Percentiles rank a stretch among this genome's conserved stretches.
Conservation (phyloP, 2,329 filamentous ascomycete genomes). For the Arachnomyces sp. region DNA sequence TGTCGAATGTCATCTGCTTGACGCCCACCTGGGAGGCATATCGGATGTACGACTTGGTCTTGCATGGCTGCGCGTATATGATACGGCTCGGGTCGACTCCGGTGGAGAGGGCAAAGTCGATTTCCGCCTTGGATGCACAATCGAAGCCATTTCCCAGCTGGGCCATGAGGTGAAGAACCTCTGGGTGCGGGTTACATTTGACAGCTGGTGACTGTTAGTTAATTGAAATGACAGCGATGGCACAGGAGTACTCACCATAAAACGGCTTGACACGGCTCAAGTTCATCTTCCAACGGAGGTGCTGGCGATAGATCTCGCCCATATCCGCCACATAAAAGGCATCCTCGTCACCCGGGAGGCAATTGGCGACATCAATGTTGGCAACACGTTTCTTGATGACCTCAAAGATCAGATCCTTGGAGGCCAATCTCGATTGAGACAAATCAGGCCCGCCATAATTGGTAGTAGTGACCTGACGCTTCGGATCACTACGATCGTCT, state of each 20-base stretch:
- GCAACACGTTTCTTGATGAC: slow-evolving; percentile 80
- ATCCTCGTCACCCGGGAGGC: slow-evolving; percentile 89
- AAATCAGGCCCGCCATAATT: slow-evolving; percentile 39
- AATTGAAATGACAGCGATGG: slow-evolving; percentile 6
- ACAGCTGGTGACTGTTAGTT: slow-evolving; percentile 53
- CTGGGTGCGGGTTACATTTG: slow-evolving; percentile 95
- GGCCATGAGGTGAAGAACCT: slow-evolving; percentile 79
- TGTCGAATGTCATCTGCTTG: slow-evolving; percentile 99
- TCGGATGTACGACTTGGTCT: slow-evolving; percentile 95
- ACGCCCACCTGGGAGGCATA: slow-evolving; percentile 78
- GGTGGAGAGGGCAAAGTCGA: slow-evolving; percentile 78
- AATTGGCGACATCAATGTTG: slow-evolving; percentile 75
- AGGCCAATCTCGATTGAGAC: slow-evolving; percentile 36
- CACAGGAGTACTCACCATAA: slow-evolving; percentile 58
- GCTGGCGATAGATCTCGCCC: slow-evolving; percentile 97
- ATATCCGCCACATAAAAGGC: slow-evolving; percentile 97
- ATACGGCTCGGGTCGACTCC: slow-evolving; percentile 82
- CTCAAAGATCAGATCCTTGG: slow-evolving; percentile 77
- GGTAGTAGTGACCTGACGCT: slow-evolving; percentile 25
- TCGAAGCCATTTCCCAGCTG: slow-evolving; percentile 91
- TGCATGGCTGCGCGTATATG: slow-evolving; percentile 98
- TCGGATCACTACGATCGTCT: slow-evolving; percentile 18
- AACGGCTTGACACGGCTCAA: slow-evolving; percentile 89
- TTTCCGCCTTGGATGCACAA: slow-evolving; percentile 95
- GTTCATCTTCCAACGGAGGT: slow-evolving; percentile 95